Base-by-base conservation (phyloP, 2,329 filamentous ascomycete species). In the Microdochium paspali region DNA sequence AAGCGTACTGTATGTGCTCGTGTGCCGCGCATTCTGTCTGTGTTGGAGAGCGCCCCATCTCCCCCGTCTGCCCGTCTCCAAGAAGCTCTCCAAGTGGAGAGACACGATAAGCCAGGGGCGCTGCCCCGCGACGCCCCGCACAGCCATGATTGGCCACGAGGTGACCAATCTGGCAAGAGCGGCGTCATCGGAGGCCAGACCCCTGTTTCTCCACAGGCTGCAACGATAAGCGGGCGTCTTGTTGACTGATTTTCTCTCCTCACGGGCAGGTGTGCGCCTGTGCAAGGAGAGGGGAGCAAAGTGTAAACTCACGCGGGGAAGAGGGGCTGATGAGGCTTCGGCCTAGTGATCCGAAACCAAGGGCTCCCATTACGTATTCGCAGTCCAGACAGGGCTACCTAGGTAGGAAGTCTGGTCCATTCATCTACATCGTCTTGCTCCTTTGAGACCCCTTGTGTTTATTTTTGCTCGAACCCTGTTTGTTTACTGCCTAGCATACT, bases 11-110 rank as follows among this genome's bases (percentile, higher is more conserved):
- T n/a, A n/a, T n/a, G n/a, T n/a, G n/a, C n/a, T n/a, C n/a, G n/a
- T n/a, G n/a, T n/a, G n/a, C 26, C 26, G 26, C 26, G 7, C 7
- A 13, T 9, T 5, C 10, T 12, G 65, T 12, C 31, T 18, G 7
- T n/a, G 31, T 35, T 35, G 31, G 31, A 35, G 31, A 35, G 18
- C 6, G 7, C 10, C 10, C 31, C 31, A 15, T 9, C 26, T 15
- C 26, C 26, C 9, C 26, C 15, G 9, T 15, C 26, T 30, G 9
- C 9, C 26, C 9, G n/a, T n/a, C n/a, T n/a, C n/a, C n/a, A n/a
- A n/a, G n/a, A n/a, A n/a, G n/a, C n/a, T 35, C 5, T n/a, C 10
- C 10, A n/a, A 15, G 6, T 40, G 35, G 35, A 40, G 35, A 5
- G 10, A 12, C 35, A 3, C 18, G 31, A 35, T 35, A 35, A 35